Conservation (phyloP, 441 rosid species). For the Syzygium malaccense region DNA sequence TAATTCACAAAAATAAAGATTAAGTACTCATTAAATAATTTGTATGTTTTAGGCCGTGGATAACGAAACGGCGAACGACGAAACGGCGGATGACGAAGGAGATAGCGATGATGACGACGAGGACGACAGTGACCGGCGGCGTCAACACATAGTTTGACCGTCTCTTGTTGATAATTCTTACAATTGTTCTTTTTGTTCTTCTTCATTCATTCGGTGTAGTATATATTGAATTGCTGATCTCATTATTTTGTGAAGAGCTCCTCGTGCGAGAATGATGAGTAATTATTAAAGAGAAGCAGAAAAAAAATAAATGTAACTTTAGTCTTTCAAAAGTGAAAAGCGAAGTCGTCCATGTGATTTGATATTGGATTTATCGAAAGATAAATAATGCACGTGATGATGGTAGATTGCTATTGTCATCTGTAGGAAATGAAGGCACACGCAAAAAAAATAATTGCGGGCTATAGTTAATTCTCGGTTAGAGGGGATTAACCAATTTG, state of each 20-base stretch:
- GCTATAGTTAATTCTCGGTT: too few relatives aligned
- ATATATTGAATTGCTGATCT: not conserved
- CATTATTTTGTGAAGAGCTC: not conserved
- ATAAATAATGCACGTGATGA: not conserved
- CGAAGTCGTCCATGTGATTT: not conserved
- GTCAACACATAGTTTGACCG: conserved; percentile 6
- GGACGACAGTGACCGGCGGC: conserved; percentile 18
- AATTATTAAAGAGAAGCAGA: not conserved
- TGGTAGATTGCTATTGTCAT: not conserved
- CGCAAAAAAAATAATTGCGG: not conserved
- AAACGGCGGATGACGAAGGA: conserved; percentile 21
- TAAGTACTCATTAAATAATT: not conserved
- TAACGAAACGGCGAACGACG: conserved; percentile 23
- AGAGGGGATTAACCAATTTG: too few relatives aligned
- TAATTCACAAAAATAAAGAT: not conserved
- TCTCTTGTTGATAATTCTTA: not conserved
- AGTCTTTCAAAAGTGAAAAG: not conserved
- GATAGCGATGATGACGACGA: not conserved
- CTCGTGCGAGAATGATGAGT: not conserved
- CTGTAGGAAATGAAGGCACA: not conserved
- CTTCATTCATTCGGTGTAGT: not conserved
- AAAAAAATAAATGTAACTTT: not conserved
- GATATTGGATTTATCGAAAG: not conserved
- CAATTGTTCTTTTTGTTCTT: not conserved
- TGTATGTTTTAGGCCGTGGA: conserved; percentile 19